These are phyloP conservation scores for Aspergillus viridinutans DNA, from an alignment of 2,329 filamentous ascomycete genomes.

Conservation along the genomic window DNA sequence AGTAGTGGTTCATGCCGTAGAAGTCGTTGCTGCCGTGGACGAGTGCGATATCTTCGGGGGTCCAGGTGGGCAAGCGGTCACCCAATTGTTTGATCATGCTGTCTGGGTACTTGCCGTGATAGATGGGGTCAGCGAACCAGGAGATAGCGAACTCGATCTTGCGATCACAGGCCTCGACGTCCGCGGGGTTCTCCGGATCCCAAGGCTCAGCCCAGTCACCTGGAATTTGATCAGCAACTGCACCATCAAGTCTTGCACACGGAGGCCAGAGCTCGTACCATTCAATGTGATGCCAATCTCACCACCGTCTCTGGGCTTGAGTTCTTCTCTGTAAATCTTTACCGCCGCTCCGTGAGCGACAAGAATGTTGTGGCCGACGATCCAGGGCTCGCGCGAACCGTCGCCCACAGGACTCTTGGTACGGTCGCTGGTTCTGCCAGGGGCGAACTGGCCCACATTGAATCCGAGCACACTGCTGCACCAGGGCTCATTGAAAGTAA, in stretches of 20 bases:
- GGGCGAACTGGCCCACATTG: slow-evolving; percentile 71
- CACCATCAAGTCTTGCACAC: not conserved
- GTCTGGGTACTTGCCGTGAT: slow-evolving; percentile 76
- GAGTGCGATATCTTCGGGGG: slow-evolving; percentile 65
- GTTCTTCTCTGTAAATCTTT: slow-evolving; percentile 77
- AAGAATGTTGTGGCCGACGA: slow-evolving; percentile 74
- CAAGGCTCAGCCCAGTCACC: slow-evolving; percentile 78
- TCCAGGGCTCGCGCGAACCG: slow-evolving; percentile 74
- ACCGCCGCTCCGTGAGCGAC: slow-evolving; percentile 76
- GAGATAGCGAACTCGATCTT: slow-evolving; percentile 84
- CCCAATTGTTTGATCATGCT: slow-evolving; percentile 81
- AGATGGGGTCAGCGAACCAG: slow-evolving; percentile 87
- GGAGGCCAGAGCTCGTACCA: slow-evolving; percentile 44
- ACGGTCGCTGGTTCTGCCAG: slow-evolving; percentile 75
- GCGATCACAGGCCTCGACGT: slow-evolving; percentile 71
- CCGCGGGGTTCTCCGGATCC: slow-evolving; percentile 69
- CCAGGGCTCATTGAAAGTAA: slow-evolving; percentile 89
- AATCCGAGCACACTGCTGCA: slow-evolving; percentile 79
- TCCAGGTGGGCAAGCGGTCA: slow-evolving; percentile 70
- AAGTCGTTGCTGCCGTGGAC: slow-evolving; percentile 87
- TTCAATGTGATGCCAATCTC: slow-evolving; percentile 87
- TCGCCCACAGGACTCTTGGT: slow-evolving; percentile 67
- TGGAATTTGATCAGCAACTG: slow-evolving; percentile 20
- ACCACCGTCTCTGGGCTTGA: slow-evolving; percentile 67
- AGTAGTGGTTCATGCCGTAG: slow-evolving; percentile 94